Base-by-base conservation (phyloP, 805 yeast species). In the Metschnikowia santaceciliae region DNA sequence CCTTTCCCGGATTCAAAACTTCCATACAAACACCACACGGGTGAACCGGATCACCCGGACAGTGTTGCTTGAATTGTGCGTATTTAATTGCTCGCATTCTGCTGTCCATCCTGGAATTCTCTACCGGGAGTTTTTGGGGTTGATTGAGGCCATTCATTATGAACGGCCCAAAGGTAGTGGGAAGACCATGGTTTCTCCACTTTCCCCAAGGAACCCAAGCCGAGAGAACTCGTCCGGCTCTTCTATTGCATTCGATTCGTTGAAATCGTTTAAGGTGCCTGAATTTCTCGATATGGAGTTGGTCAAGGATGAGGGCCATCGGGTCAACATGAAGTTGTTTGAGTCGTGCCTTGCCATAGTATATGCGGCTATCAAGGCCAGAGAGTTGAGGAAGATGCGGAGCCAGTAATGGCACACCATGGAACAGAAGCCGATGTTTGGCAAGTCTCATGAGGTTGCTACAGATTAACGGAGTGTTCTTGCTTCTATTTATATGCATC, bases 281-380 rank as follows among this genome's bases (percentile, higher is more conserved):
- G 47, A 44, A 15, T 36, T 26, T 15, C 42, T 36, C 22, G 43
- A 46, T 19, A 38, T 38, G n/a, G 36, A 37, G 11, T 19, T 37
- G 30, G 33, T 41, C 26, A 52, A 37, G 23, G 32, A 30, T 30
- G 53, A 54, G 19, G 57, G 57, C 4, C 46, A 42, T 35, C 39
- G 47, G n/a, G 51, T 48, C 36, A 53, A 53, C 41, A 43, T 54
- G 41, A 44, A 35, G 33, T 34, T 55, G 36, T 53, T 55, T 36
- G 58, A 55, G 44, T 49, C 53, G 8, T 43, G 52, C 3, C 48
- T 49, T 32, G 52, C 49, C 7, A 48, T 42, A 4, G 15, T 51
- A 2, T 51, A 51, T 14, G 57, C 55, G 4, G 48, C 49, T 1
- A 15, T 51, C 8, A 52, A 34, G 26, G 50, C 53, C 6, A 48